Base-by-base conservation (phyloP, 805 yeast species). In the Debaryomyces prosopidis region DNA sequence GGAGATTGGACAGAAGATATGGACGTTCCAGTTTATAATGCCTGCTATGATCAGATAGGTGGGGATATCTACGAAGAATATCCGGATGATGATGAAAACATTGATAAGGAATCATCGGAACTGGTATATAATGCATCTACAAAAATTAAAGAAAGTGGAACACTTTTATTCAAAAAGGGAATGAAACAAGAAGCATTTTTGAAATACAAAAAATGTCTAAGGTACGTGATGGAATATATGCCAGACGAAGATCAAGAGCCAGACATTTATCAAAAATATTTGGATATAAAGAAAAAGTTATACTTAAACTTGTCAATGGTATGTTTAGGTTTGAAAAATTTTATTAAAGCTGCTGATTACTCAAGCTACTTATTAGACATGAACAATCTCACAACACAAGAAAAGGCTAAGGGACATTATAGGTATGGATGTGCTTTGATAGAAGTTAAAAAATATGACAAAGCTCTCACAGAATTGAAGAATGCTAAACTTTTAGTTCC, bases 1-100 rank as follows among this genome's bases (percentile, higher is more conserved):
- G 95, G 94, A 1, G 65, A 54, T 31, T 87, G 92, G 91, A 50
- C 63, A 5, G 75, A 71, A 7, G 61, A 62, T 0, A 76, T 78
- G 69, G 73, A 60, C 0, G 60, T 82, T 2, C 92, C 92, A 0
- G 71, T 84, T 1, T 78, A 56, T 53, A 82, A 82, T 53, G 87
- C 90, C 0, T 77, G 85, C 39, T 80, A 80, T 53, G 79, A 78
- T 47, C 57, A 66, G 0, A 69, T 82, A 6, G 89, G 85, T 1
- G 89, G 88, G 6, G 95, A 87, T 54, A 60, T 79, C 0, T 87
- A 75, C 54, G 94, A 87, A 63, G 94, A 87, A 60, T 80, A 73
- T 53, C 95, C 94, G 0, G 90, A 82, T 48, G 95, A 87, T 60
- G 89, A 86, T 53, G 53, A 39, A 16, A 62, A 74, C 46, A 79